Evolutionary conservation across 331 rosid genomes (phyloP).

Genomic region (Arachis monticola): DNA sequence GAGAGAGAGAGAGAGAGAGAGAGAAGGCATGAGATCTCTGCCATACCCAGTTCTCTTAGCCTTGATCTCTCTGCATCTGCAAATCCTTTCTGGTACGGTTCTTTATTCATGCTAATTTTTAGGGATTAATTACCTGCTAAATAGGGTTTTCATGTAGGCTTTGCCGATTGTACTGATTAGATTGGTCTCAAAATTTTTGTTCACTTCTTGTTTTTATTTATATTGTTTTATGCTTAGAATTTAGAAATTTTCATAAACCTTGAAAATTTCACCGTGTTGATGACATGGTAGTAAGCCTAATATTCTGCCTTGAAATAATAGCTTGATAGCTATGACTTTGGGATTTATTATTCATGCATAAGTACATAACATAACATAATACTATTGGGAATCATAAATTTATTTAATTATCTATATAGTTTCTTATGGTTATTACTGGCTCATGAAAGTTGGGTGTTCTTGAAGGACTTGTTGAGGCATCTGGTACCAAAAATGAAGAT

Average conservation of each 20-base stretch:
- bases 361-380: background rate
- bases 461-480: slow-evolving; percentile 56
- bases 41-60: slow-evolving; percentile 39
- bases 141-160: slow-evolving; percentile 22
- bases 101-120: slow-evolving; percentile 20
- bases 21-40: slow-evolving; percentile 46
- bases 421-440: slow-evolving; percentile 20
- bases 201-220: too few species aligned
- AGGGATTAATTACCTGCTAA: background rate
- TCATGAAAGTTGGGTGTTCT: slow-evolving; percentile 32
- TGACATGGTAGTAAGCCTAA: slow-evolving; percentile 2
- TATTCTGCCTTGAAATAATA: slow-evolving; percentile 6
- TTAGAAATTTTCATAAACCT: background rate
- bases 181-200: slow-evolving; percentile 8
- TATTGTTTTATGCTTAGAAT: too few species aligned
- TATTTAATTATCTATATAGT: background rate
- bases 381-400: background rate
- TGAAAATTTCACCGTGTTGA: slow-evolving; percentile 12
- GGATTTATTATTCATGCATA: background rate
- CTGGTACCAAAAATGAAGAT: slow-evolving; percentile 46
- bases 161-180: background rate
- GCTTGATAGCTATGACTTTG: slow-evolving; percentile 23
- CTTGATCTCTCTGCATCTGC: slow-evolving; percentile 53
- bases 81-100: slow-evolving; percentile 50
- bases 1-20: background rate